Evolutionary conservation across 768 basidiomycete species (phyloP).

Genomic region (Russula olivacea): DNA sequence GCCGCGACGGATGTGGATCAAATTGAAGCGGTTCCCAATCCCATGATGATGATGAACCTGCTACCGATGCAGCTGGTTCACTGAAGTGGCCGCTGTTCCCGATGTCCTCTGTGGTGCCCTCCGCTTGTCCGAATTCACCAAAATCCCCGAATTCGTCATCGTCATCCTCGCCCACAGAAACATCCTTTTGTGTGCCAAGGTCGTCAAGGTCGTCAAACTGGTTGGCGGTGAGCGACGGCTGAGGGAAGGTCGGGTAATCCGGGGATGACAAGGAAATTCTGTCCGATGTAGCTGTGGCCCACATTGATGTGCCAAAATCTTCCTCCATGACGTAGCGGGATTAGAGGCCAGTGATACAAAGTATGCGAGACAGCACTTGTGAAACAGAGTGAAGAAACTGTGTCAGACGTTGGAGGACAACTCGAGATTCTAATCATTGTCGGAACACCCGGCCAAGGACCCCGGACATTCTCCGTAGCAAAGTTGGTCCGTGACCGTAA

Average conservation of each 20-base stretch:
- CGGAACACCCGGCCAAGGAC: not conserved
- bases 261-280: constrained; percentile 17
- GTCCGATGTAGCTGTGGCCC: constrained; percentile 43
- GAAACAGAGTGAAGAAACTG: not conserved
- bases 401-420: not conserved
- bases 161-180: constrained; percentile 40
- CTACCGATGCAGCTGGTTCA: constrained; percentile 35
- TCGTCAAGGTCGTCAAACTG: constrained; percentile 50
- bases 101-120: constrained; percentile 34
- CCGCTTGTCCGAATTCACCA: constrained; percentile 76
- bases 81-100: constrained; percentile 35
- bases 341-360: not conserved
- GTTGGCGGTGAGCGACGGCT: constrained; percentile 26
- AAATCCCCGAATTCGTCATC: constrained; percentile 88
- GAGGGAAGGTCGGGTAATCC: constrained; percentile 19
- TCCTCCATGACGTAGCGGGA: constrained; percentile 50
- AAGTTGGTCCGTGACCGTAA: not conserved
- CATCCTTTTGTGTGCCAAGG: constrained; percentile 46
- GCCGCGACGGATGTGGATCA: constrained; percentile 55
- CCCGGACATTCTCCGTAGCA: constrained; percentile 17
- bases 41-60: constrained; percentile 38
- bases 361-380: not conserved
- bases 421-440: not conserved
- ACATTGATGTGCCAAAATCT: constrained; percentile 69
- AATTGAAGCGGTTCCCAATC: constrained; percentile 60